Evolutionary conservation across 768 basidiomycete species (phyloP).

Genomic region (Tylopilus sp.): DNA sequence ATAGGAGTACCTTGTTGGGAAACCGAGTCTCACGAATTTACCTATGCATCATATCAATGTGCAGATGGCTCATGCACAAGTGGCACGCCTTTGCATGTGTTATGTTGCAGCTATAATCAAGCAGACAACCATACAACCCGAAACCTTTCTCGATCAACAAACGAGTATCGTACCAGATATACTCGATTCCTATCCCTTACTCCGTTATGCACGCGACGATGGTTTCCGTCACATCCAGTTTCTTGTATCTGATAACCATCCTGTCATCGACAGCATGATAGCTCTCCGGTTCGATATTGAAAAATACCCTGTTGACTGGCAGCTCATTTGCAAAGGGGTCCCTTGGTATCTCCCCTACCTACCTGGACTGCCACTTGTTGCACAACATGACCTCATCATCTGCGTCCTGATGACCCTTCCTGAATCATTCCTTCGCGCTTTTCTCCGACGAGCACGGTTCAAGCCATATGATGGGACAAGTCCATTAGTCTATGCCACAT

Average conservation of each 20-base stretch:
- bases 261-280: not conserved
- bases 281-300: not conserved
- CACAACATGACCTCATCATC: not conserved
- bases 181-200: not conserved
- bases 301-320: not conserved
- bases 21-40: not conserved
- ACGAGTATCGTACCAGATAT: not conserved
- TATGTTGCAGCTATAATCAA: not conserved
- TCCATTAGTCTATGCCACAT: constrained; percentile 9
- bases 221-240: not conserved
- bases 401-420: not conserved
- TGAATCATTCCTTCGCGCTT: not conserved
- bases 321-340: not conserved
- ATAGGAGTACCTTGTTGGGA: constrained; percentile 10
- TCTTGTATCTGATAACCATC: not conserved
- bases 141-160: not conserved
- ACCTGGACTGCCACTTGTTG: not conserved
- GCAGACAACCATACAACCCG: not conserved
- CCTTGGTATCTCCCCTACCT: not conserved
- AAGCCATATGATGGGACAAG: constrained; percentile 1
- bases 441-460: not conserved
- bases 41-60: not conserved
- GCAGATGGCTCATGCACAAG: not conserved
- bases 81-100: constrained; percentile 1
- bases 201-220: not conserved